These are phyloP conservation scores for Tulasnella calospora DNA, from an alignment of 768 basidiomycete genomes.

Conservation along the genomic window DNA sequence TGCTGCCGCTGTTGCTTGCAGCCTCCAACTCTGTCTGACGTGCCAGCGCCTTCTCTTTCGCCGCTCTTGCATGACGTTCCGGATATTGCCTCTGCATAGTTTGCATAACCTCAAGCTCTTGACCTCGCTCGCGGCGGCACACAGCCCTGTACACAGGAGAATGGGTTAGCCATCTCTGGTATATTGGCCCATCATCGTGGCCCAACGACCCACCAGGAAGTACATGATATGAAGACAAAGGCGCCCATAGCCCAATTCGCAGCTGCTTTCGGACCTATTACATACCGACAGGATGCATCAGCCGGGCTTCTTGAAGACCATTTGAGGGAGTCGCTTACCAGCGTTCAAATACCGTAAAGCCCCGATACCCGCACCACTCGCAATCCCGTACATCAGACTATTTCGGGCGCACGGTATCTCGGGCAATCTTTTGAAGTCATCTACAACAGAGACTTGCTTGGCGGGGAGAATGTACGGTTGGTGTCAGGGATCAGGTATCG, in stretches of 20 bases:
- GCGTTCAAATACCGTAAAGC: slow-evolving; percentile 62
- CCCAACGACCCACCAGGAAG: slow-evolving; percentile 55
- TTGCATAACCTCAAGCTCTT: slow-evolving; percentile 27
- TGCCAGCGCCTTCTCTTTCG: slow-evolving; percentile 24
- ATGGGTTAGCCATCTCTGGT: not conserved
- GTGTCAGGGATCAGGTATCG: not conserved
- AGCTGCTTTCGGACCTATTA: slow-evolving; percentile 56
- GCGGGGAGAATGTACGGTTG: not conserved
- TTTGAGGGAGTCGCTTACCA: slow-evolving; percentile 43
- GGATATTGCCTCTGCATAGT: slow-evolving; percentile 29
- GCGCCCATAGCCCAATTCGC: slow-evolving; percentile 77
- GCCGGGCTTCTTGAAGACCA: not conserved
- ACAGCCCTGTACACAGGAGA: slow-evolving; percentile 24
- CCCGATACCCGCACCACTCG: slow-evolving; percentile 72
- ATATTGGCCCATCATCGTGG: not conserved
- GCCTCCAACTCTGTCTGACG: not conserved
- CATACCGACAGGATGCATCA: not conserved
- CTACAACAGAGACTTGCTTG: slow-evolving; percentile 46
- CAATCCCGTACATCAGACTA: slow-evolving; percentile 70
- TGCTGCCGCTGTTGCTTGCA: not conserved
- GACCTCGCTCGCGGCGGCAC: slow-evolving; percentile 26
- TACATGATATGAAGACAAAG: slow-evolving; percentile 60
- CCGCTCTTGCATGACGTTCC: slow-evolving; percentile 26
- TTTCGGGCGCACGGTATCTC: slow-evolving; percentile 74
- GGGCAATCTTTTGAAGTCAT: slow-evolving; percentile 57